A percentile compares a stretch with the other conserved stretches of the same genome.
Evolutionary conservation across 139 green algal genomes (phyloP).

Genomic region (Tetraselmis striata): DNA sequence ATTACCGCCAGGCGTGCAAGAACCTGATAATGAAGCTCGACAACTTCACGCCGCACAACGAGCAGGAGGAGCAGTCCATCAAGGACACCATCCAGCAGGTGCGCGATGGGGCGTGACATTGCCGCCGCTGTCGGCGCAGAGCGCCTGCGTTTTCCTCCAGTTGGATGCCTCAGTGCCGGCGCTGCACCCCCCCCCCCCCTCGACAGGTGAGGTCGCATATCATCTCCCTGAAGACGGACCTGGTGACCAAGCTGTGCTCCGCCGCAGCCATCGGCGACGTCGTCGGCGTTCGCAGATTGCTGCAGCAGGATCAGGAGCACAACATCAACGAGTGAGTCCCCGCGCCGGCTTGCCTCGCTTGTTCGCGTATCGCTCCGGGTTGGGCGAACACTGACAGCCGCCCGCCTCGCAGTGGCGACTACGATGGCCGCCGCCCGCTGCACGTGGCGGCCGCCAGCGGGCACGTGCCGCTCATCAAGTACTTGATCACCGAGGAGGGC

Average conservation of each 20-base stretch:
- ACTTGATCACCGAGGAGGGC: background rate
- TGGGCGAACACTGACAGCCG: too few species aligned
- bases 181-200: too few species aligned
- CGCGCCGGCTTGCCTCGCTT: too few species aligned
- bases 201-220: too few species aligned
- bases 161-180: too few species aligned
- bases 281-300: background rate
- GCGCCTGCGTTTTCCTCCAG: too few species aligned
- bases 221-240: background rate
- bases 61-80: background rate
- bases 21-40: background rate
- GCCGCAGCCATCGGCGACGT: background rate
- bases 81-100: background rate
- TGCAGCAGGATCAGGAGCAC: background rate
- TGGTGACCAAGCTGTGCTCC: background rate
- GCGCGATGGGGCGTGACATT: too few species aligned
- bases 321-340: background rate
- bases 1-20: background rate
- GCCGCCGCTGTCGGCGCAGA: too few species aligned
- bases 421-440: background rate
- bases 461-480: background rate
- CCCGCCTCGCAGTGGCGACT: slow-evolving; percentile 2
- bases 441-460: background rate
- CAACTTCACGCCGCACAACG: background rate
- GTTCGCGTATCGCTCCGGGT: too few species aligned